phyloP scores from a whole-genome alignment of 108 stramenopile genomes.

The Nitzschia palea region DNA sequence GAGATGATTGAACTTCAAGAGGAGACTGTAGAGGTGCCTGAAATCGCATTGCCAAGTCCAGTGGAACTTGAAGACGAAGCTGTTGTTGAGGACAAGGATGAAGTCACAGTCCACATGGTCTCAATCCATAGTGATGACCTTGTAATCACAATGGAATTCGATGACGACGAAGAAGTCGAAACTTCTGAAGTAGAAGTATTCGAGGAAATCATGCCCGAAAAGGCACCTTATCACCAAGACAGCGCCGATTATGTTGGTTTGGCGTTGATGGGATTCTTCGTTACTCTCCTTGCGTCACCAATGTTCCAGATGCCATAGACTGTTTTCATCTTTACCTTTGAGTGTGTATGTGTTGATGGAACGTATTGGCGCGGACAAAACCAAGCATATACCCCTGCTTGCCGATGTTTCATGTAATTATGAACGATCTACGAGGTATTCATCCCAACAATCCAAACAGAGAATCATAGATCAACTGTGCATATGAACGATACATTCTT shows the following conservation, averaged over 20 bases:
- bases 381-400: neutral
- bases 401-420: no score
- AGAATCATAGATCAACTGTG: no score
- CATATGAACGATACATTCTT: no score
- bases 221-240: neutral
- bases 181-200: neutral
- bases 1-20: neutral
- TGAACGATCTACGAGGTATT: no score
- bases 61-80: neutral
- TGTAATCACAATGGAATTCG: no score
- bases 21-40: neutral
- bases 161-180: neutral
- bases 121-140: neutral
- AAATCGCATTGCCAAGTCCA: neutral
- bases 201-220: neutral
- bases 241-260: conserved; percentile 1
- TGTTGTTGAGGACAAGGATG: neutral
- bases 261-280: neutral
- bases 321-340: no score
- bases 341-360: neutral
- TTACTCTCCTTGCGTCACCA: neutral
- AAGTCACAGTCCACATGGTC: neutral
- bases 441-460: no score
- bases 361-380: neutral
- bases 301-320: neutral